Percentiles rank a stretch among this genome's conserved stretches.
These are phyloP conservation scores for Albizia julibrissin DNA, from an alignment of 306 rosid species.

Conservation along the genomic window DNA sequence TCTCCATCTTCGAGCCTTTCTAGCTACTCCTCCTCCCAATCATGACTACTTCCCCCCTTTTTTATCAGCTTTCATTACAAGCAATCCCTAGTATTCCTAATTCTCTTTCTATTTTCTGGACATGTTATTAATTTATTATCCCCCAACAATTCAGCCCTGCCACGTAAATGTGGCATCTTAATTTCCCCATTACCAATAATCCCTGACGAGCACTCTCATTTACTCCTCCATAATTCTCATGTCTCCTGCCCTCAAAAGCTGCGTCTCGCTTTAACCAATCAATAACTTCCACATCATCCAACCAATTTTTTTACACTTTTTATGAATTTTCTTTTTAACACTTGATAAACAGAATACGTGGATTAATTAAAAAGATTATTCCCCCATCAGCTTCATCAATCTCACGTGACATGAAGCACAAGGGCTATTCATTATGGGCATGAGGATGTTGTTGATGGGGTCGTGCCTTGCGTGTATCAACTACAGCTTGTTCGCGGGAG, in stretches of 20 bases:
- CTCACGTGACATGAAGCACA: slow-evolving; percentile 33
- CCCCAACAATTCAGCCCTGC: not conserved
- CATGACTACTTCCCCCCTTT: slow-evolving; percentile 29
- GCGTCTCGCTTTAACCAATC: slow-evolving; percentile 12
- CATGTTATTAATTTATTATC: not conserved
- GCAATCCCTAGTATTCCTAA: slow-evolving; percentile 28
- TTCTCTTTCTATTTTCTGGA: not conserved
- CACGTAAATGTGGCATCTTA: not conserved
- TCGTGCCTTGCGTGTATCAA: slow-evolving; percentile 67
- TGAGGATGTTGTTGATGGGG: slow-evolving; percentile 52
- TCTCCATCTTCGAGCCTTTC: slow-evolving; percentile 28
- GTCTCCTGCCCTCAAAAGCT: slow-evolving; percentile 36
- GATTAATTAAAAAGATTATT: not conserved
- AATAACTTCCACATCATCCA: slow-evolving; percentile 13
- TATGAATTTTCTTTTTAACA: not conserved
- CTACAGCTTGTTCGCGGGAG: slow-evolving; percentile 77
- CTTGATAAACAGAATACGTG: not conserved
- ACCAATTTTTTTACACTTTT: not conserved
- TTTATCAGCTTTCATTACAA: slow-evolving; percentile 26
- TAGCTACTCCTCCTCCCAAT: slow-evolving; percentile 20
- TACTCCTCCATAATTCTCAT: slow-evolving; percentile 19
- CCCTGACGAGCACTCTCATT: slow-evolving; percentile 31
- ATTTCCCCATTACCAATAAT: not conserved
- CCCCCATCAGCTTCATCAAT: not conserved
- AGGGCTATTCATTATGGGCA: slow-evolving; percentile 44